Base-by-base conservation (phyloP, 805 yeast genomes). In the Sporopachydermia lactativora region DNA sequence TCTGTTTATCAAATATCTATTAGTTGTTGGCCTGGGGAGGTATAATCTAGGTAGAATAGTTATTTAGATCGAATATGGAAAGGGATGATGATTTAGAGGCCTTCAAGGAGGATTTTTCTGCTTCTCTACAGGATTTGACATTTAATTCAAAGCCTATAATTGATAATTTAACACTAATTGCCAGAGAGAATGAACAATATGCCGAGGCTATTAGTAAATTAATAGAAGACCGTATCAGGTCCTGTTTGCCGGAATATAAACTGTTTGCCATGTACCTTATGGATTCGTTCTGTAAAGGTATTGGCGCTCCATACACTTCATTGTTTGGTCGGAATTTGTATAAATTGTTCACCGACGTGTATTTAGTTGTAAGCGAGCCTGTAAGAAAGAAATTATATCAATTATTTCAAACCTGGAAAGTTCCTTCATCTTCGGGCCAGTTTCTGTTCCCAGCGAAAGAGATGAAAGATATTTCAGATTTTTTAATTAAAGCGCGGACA, bases 121-220 rank as follows among this genome's bases (percentile, higher is more conserved):
- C 71, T 47, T 75, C 86, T 19, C 64, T 89, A 35, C 70, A 70
- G 24, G 92, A 83, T 43, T 66, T 92, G 45, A 84, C 95, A 3
- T 80, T 81, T 61, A 88, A 86, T 58, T 84, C 96, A 4, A 69
- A 85, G 44, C 96, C 96, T 6, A 82, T 88, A 41, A 92, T 92
- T 45, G 79, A 82, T 34, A 81, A 76, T 36, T 67, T 88, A 51
- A 92, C 97, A 5, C 68, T 73, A 35, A 72, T 86, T 41, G 97
- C 98, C 2, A 81, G 75, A 49, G 97, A 92, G 54, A 84, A 85
- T 55, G 70, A 75, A 15, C 71, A 72, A 37, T 75, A 72, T 41
- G 96, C 96, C 5, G 73, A 74, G 41, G 82, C 78, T 39, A 82
- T 92, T 36, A 73, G 82, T 14, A 72, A 73, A 41, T 83, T 86